Evolutionary conservation across 2,329 filamentous ascomycete genomes (phyloP), one percentile per base, ranked within the genome.

Genomic region (Pestalotiopsis sp.): DNA sequence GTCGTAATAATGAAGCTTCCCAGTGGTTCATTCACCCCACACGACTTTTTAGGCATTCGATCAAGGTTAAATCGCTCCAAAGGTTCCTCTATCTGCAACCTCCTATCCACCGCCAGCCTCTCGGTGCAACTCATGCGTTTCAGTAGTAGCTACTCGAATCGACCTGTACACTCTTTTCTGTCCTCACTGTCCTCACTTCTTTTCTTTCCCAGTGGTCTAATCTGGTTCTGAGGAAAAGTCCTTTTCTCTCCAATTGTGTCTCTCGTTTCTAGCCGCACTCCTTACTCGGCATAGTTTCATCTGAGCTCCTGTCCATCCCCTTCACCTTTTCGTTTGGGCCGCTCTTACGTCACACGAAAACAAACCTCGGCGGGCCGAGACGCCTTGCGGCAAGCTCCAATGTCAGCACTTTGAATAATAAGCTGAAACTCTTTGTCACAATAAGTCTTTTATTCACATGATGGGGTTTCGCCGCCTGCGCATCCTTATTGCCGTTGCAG

Each of bases 391-490:
- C 11, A 52, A n/a, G 17, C 7, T n/a, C 45, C n/a, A 52, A 52
- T 52, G 45, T 52, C 45, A 52, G 45, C 45, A 52, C 45, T n/a
- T 23, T 52, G 45, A n/a, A n/a, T n/a, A 9, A 52, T 23, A 52
- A 52, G 45, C 45, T 52, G 45, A 52, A 52, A 9, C 31, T 36
- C 45, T 52, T n/a, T 52, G 45, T 52, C 45, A 52, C 14, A 23
- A 52, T n/a, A 52, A 52, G 45, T n/a, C 45, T 62, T 20, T 2
- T n/a, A 13, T n/a, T 20, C 6, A 4, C 59, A 62, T 20, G 45
- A 79, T 79, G 77, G 75, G 71, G 25, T 56, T 78, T 56, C 77
- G 77, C 70, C 76, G 76, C 62, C 69, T 76, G 41, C 72, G 77
- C 57, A 62, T 78, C 25, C 57, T 79, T 49, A 70, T 79, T 57